Conservation (phyloP, 2,329 filamentous ascomycete genomes). For the Penicillium sp. region DNA sequence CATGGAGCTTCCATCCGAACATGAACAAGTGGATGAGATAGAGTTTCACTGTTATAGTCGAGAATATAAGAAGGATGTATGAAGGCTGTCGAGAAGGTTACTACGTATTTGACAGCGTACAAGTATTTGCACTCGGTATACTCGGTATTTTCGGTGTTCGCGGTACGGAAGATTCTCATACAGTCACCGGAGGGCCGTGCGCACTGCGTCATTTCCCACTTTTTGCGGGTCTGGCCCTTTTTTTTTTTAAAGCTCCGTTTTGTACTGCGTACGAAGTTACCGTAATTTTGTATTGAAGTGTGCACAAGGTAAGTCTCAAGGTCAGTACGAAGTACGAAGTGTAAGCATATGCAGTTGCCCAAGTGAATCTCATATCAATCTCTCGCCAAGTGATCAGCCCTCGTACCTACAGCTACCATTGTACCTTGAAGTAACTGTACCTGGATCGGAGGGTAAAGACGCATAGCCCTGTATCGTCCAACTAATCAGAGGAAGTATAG, state of each 20-base stretch:
- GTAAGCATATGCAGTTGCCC: neutral
- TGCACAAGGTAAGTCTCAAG: too few relatives aligned
- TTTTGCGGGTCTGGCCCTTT: neutral
- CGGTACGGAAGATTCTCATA: neutral
- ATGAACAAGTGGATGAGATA: conserved; percentile 38
- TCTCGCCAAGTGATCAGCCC: neutral
- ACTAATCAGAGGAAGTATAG: too few relatives aligned
- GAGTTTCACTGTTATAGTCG: conserved; percentile 40
- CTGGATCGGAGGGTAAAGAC: neutral
- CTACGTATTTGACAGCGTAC: too few relatives aligned
- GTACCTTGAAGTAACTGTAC: neutral
- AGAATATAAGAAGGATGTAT: neutral
- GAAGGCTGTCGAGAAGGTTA: neutral
- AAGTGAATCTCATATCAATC: too few relatives aligned
- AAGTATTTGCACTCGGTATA: too few relatives aligned
- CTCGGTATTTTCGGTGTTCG: neutral
- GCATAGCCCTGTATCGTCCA: too few relatives aligned
- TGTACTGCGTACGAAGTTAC: too few relatives aligned
- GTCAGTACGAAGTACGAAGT: too few relatives aligned
- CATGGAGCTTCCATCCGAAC: conserved; percentile 40
- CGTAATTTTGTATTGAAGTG: too few relatives aligned
- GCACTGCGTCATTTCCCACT: neutral
- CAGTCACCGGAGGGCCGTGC: neutral
- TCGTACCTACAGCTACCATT: neutral
- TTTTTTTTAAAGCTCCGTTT: neutral